Conservation (phyloP, 768 basidiomycete species). For the Sutorius australiensis region DNA sequence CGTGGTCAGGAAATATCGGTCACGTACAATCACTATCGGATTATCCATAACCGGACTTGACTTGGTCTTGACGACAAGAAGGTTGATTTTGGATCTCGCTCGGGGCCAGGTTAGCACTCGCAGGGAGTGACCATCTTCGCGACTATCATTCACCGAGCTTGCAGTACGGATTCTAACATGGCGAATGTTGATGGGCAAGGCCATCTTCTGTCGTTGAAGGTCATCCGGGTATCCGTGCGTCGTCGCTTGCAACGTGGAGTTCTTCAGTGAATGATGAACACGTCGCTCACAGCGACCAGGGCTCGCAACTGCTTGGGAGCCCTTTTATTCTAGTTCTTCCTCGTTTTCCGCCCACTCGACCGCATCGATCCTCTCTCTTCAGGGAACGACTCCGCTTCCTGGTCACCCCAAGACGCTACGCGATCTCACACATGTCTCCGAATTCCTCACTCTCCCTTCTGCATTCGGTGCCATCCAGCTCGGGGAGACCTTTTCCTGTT, state of each 20-base stretch:
- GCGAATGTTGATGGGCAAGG: slow-evolving; percentile 47
- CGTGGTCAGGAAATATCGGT: slow-evolving; percentile 9
- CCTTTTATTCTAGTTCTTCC: slow-evolving; percentile 80
- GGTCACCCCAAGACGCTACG: slow-evolving; percentile 82
- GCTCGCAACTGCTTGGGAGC: slow-evolving; percentile 75
- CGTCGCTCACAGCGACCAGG: slow-evolving; percentile 56
- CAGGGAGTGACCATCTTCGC: no score
- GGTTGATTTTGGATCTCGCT: no score
- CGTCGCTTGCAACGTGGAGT: not conserved
- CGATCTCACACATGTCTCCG: slow-evolving; percentile 74
- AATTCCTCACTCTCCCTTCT: slow-evolving; percentile 75
- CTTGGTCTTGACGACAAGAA: no score
- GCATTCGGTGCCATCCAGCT: slow-evolving; percentile 86
- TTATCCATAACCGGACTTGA: no score
- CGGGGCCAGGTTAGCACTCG: no score
- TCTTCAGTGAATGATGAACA: slow-evolving; percentile 3
- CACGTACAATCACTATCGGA: no score
- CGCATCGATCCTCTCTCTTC: slow-evolving; percentile 70
- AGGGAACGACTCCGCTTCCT: slow-evolving; percentile 63
- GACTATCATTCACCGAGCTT: not conserved
- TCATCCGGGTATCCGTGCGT: slow-evolving; percentile 86
- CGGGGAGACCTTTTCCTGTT: slow-evolving; percentile 84
- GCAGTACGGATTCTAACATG: slow-evolving; percentile 7
- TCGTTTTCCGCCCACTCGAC: slow-evolving; percentile 81
- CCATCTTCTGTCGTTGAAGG: slow-evolving; percentile 75